These are phyloP conservation scores for Candida quercuum DNA, from an alignment of 805 yeast species.

Conservation along the genomic window DNA sequence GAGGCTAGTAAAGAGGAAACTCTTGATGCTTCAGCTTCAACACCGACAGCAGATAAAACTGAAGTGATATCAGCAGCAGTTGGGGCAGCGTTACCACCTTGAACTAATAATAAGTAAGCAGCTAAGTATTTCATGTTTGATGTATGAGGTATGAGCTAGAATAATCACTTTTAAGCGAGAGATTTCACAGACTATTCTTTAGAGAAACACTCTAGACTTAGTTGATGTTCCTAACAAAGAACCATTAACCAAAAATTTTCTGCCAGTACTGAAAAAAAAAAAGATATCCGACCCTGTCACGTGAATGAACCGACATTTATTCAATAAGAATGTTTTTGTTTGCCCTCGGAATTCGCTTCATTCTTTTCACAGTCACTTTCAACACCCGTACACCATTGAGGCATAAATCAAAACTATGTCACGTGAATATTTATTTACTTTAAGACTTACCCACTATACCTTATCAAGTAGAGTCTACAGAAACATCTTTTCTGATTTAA, in stretches of 20 bases:
- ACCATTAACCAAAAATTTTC: constrained; percentile 13
- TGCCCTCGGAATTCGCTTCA: constrained; percentile 1
- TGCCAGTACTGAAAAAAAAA: background rate
- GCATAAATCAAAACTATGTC: background rate
- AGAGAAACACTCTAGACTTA: constrained; percentile 2
- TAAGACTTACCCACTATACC: too few species aligned
- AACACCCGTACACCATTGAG: constrained; percentile 1
- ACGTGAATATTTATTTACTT: background rate
- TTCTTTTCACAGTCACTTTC: constrained; percentile 2
- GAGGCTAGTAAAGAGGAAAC: constrained; percentile 65
- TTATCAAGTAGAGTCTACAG: too few species aligned
- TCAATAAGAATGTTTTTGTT: background rate
- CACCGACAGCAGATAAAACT: constrained; percentile 70
- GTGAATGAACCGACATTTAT: background rate
- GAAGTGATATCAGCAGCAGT: constrained; percentile 70
- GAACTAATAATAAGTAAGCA: constrained; percentile 85
- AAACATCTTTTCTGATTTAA: too few species aligned
- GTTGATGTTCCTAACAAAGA: too few species aligned
- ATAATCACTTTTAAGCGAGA: constrained; percentile 75
- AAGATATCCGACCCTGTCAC: background rate
- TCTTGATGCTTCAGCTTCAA: constrained; percentile 77
- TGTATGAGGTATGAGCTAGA: constrained; percentile 33
- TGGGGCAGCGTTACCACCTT: constrained; percentile 84
- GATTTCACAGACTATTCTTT: constrained; percentile 77
- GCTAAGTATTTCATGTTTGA: constrained; percentile 74